Conservation (phyloP, 139 green algal genomes). For the Penium margaritaceum region DNA sequence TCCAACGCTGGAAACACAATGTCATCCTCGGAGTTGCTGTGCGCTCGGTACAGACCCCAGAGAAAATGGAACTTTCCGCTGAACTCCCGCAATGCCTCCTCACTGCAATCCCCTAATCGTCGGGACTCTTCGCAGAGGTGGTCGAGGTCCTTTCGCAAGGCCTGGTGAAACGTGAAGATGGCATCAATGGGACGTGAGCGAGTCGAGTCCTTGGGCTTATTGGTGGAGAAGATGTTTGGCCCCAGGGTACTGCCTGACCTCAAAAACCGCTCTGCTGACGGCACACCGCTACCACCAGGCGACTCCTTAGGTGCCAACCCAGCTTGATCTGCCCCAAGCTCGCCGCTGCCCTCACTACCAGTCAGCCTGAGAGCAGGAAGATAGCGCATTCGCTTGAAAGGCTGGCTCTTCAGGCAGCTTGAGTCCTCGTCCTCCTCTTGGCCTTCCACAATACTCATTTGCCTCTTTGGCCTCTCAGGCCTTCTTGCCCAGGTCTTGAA, state of each 20-base stretch:
- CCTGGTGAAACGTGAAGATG: constrained; percentile 90
- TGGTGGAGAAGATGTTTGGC: not conserved
- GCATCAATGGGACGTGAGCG: constrained; percentile 73
- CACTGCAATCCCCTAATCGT: constrained; percentile 22
- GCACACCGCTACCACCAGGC: too few species aligned
- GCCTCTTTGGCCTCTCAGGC: too few species aligned
- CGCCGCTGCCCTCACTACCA: too few species aligned
- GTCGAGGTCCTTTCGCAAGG: constrained; percentile 68
- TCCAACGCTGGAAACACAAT: constrained; percentile 96
- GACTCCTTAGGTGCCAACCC: too few species aligned
- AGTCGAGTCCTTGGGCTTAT: too few species aligned
- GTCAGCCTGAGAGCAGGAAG: too few species aligned
- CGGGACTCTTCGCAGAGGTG: constrained; percentile 69
- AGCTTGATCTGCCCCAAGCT: too few species aligned
- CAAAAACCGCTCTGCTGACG: too few species aligned
- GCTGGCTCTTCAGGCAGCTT: too few species aligned
- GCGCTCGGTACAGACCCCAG: constrained; percentile 69
- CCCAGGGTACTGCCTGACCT: not conserved
- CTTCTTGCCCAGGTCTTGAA: constrained; percentile 69
- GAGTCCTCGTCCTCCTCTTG: too few species aligned
- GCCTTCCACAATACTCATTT: too few species aligned
- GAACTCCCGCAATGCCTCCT: constrained; percentile 61
- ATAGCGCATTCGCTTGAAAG: too few species aligned
- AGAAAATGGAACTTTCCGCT: constrained; percentile 86
- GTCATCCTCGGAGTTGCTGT: constrained; percentile 78